phyloP scores from a whole-genome alignment of 2,329 filamentous ascomycete species.

The Cordyceps tenuipes region DNA sequence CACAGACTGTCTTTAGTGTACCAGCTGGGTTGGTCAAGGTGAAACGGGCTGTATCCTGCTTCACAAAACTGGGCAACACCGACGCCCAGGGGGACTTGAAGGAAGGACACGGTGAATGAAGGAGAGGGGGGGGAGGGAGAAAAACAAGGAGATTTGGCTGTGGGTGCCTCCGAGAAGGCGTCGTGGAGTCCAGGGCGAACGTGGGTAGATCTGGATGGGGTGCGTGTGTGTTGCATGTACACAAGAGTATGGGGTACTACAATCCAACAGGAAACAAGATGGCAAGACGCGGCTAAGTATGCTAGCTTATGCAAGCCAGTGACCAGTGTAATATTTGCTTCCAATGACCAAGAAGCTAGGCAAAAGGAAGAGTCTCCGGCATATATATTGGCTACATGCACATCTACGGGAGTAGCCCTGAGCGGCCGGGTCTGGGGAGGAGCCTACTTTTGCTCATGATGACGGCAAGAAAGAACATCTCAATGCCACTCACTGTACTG shows the following conservation, averaged over 20 bases:
- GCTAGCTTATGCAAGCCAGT: slow-evolving; percentile 4
- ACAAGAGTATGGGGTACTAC: neutral
- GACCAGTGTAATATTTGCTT: neutral
- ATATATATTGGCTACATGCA: slow-evolving; percentile 2
- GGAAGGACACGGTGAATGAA: neutral
- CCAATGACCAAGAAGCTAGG: neutral
- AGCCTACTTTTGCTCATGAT: neutral
- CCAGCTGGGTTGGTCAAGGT: neutral
- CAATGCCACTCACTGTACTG: neutral
- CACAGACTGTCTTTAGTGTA: neutral
- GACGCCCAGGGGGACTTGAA: neutral
- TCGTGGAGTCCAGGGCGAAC: slow-evolving; percentile 9
- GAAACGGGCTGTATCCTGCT: slow-evolving; percentile 2
- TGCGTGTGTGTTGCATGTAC: slow-evolving; percentile 1
- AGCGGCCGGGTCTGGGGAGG: neutral
- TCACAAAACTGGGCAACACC: neutral
- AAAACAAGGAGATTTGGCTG: slow-evolving; percentile 5
- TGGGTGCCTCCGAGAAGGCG: slow-evolving; percentile 6
- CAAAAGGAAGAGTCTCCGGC: neutral
- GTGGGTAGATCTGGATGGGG: slow-evolving; percentile 9
- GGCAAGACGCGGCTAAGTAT: slow-evolving; percentile 5
- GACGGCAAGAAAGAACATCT: neutral
- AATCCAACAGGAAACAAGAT: neutral
- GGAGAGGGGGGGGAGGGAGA: neutral
- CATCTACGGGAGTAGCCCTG: slow-evolving; percentile 4